Conservation (phyloP, 2,329 filamentous ascomycete genomes). For the Drechslerella coelobrocha region DNA sequence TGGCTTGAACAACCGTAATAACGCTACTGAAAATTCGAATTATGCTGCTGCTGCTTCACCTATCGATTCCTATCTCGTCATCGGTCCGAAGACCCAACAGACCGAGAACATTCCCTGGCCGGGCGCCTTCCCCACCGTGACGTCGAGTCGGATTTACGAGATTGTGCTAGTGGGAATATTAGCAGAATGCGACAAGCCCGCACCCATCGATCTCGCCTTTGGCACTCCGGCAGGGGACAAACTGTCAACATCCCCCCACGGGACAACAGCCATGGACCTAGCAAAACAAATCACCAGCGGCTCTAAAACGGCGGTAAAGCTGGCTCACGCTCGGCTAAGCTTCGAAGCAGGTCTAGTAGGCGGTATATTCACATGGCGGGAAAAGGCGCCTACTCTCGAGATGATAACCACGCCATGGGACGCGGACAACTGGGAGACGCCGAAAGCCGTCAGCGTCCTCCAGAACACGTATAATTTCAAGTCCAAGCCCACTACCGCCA, state of each 20-base stretch:
- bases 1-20: no score
- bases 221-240: constrained; percentile 5
- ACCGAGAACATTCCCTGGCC: constrained; percentile 24
- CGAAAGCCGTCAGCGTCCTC: constrained; percentile 10
- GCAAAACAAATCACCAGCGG: not conserved
- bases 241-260: not conserved
- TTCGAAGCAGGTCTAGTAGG: constrained; percentile 18
- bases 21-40: no score
- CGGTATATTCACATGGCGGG: constrained; percentile 10
- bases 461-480: constrained; percentile 8
- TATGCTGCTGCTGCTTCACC: not conserved
- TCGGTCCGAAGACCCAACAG: constrained; percentile 4
- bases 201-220: not conserved
- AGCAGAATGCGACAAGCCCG: not conserved
- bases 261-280: not conserved
- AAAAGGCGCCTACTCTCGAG: constrained; percentile 3
- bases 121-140: constrained; percentile 7
- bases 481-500: constrained; percentile 1
- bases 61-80: not conserved
- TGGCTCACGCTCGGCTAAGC: not conserved
- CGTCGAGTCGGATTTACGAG: constrained; percentile 13
- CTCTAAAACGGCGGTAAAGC: not conserved
- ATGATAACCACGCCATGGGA: constrained; percentile 27
- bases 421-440: constrained; percentile 7
- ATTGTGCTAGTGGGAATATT: not conserved